These are phyloP conservation scores for Persicaria maculosa DNA, from an alignment of 148 eudicot genomes.

Conservation along the genomic window DNA sequence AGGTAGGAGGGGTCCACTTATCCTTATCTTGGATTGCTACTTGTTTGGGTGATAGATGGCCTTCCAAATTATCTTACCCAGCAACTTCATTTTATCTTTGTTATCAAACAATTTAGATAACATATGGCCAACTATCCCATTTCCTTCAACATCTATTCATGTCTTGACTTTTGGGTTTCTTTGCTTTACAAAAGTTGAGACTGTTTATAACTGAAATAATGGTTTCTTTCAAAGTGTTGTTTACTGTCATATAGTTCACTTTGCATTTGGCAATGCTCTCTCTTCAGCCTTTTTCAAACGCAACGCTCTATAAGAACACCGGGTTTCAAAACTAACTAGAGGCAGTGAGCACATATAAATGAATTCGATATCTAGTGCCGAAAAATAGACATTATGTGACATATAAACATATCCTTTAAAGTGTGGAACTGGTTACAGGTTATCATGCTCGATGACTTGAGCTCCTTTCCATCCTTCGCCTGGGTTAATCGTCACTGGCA, in stretches of 20 bases:
- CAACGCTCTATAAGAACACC: too few species aligned
- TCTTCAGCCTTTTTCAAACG: too few species aligned
- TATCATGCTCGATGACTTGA: slow-evolving; percentile 82
- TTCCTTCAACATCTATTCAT: neutral
- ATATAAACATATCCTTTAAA: slow-evolving; percentile 14
- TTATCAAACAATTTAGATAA: neutral
- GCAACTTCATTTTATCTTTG: neutral
- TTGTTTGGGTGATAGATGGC: slow-evolving; percentile 3
- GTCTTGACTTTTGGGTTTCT: neutral
- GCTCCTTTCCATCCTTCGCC: slow-evolving; percentile 92
- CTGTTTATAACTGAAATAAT: neutral
- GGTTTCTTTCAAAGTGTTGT: neutral
- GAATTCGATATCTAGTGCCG: neutral
- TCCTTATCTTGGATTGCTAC: neutral
- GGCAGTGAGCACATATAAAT: neutral
- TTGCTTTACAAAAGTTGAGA: neutral
- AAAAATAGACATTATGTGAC: neutral
- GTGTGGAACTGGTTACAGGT: slow-evolving; percentile 26
- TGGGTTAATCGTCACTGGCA: slow-evolving; percentile 62
- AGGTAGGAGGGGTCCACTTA: neutral
- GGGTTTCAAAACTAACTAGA: neutral
- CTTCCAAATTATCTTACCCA: neutral
- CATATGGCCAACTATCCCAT: neutral
- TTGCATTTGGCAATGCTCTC: neutral
- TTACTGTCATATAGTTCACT: neutral